These are phyloP conservation scores for Claviceps lovelessii DNA, from an alignment of 2,329 filamentous ascomycete genomes.

Conservation along the genomic window DNA sequence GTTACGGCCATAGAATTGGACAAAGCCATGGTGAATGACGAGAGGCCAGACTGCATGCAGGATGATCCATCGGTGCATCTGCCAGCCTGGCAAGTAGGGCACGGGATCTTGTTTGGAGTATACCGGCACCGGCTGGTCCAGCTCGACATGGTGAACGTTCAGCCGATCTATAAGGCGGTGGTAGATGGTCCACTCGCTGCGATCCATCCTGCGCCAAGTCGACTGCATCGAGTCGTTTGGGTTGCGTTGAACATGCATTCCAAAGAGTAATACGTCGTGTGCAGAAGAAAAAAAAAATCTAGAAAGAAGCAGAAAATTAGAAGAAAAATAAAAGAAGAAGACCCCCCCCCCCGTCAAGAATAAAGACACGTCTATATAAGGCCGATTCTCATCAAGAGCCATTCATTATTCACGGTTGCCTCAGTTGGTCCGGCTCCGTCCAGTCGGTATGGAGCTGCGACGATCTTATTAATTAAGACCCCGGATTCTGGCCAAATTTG, in stretches of 20 bases:
- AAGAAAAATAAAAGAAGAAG: neutral
- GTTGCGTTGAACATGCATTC: slow-evolving; percentile 4
- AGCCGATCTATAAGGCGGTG: slow-evolving; percentile 9
- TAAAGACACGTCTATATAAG: neutral
- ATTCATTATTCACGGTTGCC: neutral
- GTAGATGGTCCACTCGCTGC: slow-evolving; percentile 8
- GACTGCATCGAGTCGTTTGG: slow-evolving; percentile 12
- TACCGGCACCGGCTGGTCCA: slow-evolving; percentile 12
- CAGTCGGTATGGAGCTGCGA: neutral
- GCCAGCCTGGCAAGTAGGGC: slow-evolving; percentile 16
- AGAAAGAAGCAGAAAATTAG: neutral
- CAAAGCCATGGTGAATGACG: slow-evolving; percentile 11
- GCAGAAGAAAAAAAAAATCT: no score
- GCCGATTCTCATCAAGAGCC: neutral
- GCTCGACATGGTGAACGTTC: slow-evolving; percentile 7
- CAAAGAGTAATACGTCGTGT: neutral
- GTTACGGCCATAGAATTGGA: slow-evolving; percentile 12
- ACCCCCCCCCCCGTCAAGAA: no score
- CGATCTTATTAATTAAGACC: neutral
- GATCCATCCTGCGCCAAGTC: slow-evolving; percentile 9
- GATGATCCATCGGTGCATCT: slow-evolving; percentile 19
- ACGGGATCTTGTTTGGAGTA: slow-evolving; percentile 20
- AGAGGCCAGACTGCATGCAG: slow-evolving; percentile 5
- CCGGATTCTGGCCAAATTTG: neutral
- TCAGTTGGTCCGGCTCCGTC: slow-evolving; percentile 1